Base-by-base conservation (phyloP, 208 protist species). In the Leishmania amazonensis region DNA sequence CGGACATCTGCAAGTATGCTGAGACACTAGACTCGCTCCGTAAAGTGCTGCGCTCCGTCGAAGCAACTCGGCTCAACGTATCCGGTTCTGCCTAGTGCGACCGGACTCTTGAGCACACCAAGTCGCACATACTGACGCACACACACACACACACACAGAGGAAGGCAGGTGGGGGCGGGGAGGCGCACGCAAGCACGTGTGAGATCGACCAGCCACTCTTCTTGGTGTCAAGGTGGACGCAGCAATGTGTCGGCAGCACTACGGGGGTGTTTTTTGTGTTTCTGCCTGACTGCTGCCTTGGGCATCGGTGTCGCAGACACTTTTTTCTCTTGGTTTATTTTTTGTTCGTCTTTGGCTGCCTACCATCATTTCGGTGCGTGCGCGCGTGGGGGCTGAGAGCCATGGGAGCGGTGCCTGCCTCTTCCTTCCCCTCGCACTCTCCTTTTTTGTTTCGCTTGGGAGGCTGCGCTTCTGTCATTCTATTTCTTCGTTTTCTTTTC, bases 1-100 rank as follows among this genome's bases (percentile, higher is more conserved):
- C 73, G 35, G 71, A 35, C 35, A 76, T 85, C 13, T 72, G 72
- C n/a, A 78, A 85, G 49, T 65, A 62, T 24, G 78, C 77, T 17
- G 74, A 49, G 13, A 45, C 47, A 15, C 74, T 85, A 2, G 71
- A 82, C 15, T 71, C 64, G 47, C 64, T 81, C 2, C 62, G 78
- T 40, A 62, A 82, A 58, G 42, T 68, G n/a, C 53, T 85, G 6
- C 40, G 35, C 1, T 53, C 70, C 8, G 1, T 75, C 31, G 45
- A 75, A 28, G 24, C 45, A 35, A 3, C 9, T 45, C 49, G 40
- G 0, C 67, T 51, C 65, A 62, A 65, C 11, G n/a, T 60, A 58
- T 17, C 31, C n/a, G 35, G 38, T 7, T 6, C 53, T 11, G 24
- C 54, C 21, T 79, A 49, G 24, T 65, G 19, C 9, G 62, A 15